Percentiles rank a stretch among this genome's conserved stretches.
Evolutionary conservation across 1,284 basidiomycete species (phyloP).

Genomic region (Kwoniella shivajii): DNA sequence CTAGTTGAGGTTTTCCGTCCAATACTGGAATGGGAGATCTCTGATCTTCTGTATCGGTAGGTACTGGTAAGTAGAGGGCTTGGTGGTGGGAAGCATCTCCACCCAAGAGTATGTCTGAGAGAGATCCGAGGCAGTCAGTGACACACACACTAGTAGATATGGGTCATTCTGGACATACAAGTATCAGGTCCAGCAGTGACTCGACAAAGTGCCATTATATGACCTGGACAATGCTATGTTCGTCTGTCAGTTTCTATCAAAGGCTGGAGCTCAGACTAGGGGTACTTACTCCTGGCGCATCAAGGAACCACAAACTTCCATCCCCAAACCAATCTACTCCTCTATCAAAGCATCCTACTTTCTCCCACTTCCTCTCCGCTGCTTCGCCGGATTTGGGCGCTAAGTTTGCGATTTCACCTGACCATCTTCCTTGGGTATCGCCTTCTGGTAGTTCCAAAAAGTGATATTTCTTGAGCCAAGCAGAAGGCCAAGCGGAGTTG

Average conservation of each 20-base stretch:
- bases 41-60: slow-evolving; percentile 3
- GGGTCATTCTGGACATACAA: slow-evolving; percentile 16
- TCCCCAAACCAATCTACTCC: slow-evolving; percentile 35
- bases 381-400: neutral
- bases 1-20: slow-evolving; percentile 14
- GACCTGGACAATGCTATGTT: slow-evolving; percentile 25
- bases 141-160: neutral
- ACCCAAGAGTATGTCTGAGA: slow-evolving; percentile 27
- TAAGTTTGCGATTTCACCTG: slow-evolving; percentile 2
- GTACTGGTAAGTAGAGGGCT: slow-evolving; percentile 29
- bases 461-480: slow-evolving; percentile 24
- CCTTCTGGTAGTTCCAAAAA: slow-evolving; percentile 22
- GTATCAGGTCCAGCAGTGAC: slow-evolving; percentile 25
- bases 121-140: neutral
- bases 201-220: slow-evolving; percentile 30
- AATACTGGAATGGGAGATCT: slow-evolving; percentile 16
- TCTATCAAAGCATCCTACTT: slow-evolving; percentile 26
- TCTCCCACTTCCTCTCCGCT: slow-evolving; percentile 11
- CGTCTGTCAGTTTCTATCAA: neutral
- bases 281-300: slow-evolving; percentile 29
- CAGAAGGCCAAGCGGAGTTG: slow-evolving; percentile 20
- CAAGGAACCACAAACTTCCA: slow-evolving; percentile 35
- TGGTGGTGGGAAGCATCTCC: slow-evolving; percentile 32
- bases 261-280: neutral
- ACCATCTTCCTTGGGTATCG: slow-evolving; percentile 1